phyloP scores from a whole-genome alignment of 441 rosid species.

The Jatropha podagrica region DNA sequence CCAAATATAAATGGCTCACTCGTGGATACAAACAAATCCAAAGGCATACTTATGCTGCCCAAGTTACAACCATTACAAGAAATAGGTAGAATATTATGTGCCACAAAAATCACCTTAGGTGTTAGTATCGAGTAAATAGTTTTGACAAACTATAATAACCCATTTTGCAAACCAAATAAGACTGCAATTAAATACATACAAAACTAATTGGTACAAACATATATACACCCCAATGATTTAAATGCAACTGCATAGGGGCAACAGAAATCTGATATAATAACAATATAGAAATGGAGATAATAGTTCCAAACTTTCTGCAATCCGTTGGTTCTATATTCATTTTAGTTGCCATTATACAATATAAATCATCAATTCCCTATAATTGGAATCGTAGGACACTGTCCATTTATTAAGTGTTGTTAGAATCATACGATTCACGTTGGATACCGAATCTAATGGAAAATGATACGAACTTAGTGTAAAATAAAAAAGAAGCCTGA shows the following conservation, averaged over 20 bases:
- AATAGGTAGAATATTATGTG: not conserved
- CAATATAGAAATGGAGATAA: not conserved
- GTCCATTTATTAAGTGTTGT: too few species aligned
- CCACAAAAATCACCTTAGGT: not conserved
- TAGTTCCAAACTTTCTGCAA: not conserved
- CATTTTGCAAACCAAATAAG: not conserved
- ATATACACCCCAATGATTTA: not conserved
- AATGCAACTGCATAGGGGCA: not conserved
- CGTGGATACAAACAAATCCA: not conserved
- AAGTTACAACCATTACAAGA: not conserved
- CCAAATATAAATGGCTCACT: constrained; percentile 3
- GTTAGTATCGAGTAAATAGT: not conserved
- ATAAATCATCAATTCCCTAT: not conserved
- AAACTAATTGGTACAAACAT: not conserved
- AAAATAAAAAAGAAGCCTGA: too few species aligned
- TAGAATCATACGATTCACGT: too few species aligned
- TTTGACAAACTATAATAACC: not conserved
- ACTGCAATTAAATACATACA: not conserved
- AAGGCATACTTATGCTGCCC: not conserved
- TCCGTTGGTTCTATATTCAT: not conserved
- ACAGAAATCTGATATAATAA: not conserved
- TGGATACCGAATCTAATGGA: too few species aligned
- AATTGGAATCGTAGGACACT: too few species aligned
- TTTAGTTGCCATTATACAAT: not conserved
- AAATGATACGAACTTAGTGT: too few species aligned